Base-by-base conservation (phyloP, 2,329 filamentous ascomycete genomes). In the Botrytis fabae region DNA sequence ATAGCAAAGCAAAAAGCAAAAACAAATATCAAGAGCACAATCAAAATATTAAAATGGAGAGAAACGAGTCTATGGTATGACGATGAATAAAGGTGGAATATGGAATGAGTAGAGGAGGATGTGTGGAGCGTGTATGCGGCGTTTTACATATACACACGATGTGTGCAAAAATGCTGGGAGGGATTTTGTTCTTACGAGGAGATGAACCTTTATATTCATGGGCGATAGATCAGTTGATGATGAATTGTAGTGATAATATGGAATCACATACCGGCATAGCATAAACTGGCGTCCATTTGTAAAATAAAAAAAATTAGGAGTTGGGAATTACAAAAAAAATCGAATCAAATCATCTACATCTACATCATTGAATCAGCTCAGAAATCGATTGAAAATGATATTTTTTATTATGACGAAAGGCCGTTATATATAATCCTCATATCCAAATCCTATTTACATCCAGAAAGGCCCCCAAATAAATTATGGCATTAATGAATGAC, bases 371-470 rank as follows among this genome's bases (percentile, higher is more conserved):
- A 48, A 48, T 22, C 28, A 18, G 16, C 14, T 22, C 16, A 28
- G 20, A 22, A 51, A 38, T n/a, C 28, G 46, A 40, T 68, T 18
- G n/a, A 28, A 32, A 57, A 42, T 57, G 9, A 54, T n/a, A 10
- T 57, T 2, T n/a, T 54, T 9, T 14, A 57, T 42, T 32, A 2
- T 32, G 9, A 42, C 18, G 18, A 40, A 32, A 20, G 25, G 48
- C 48, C 48, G 48, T 68, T 57, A 57, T 68, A 68, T 68, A 57
- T 68, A 42, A 68, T 42, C 32, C 25, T 32, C 16, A 68, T 68
- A 10, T 42, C 65, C 65, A 42, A 57, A 57, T 16, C 35, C 48
- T 57, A 68, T 57, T 32, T 68, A 28, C 48, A 68, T 68, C 22
- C 48, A 68, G 57, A 14, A 6, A 57, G 32, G 10, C 5, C 18